Conservation (phyloP, 1,139 yeast species). For the Protomyces macrosporus region DNA sequence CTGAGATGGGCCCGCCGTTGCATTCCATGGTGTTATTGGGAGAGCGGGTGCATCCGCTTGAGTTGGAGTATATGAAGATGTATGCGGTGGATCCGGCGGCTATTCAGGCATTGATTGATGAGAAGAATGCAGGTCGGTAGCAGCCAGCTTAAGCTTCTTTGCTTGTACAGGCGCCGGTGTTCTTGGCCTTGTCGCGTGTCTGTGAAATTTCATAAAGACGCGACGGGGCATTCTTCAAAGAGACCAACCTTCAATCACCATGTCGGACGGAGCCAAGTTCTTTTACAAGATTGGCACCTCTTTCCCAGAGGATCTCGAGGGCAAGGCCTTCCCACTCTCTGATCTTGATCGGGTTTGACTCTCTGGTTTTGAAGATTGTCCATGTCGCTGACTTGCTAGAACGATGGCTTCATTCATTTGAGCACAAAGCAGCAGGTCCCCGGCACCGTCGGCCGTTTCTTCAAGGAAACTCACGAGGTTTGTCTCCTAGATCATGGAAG, state of each 20-base stretch:
- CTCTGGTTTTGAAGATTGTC: neutral
- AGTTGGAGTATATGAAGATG: constrained; percentile 74
- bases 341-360: constrained; percentile 10
- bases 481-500: neutral
- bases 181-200: neutral
- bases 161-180: no score
- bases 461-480: constrained; percentile 7
- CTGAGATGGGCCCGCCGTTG: constrained; percentile 90
- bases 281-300: constrained; percentile 16
- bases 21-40: constrained; percentile 90
- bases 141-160: no score
- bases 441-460: constrained; percentile 24
- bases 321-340: constrained; percentile 2
- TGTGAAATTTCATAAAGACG: neutral
- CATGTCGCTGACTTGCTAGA: neutral
- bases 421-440: constrained; percentile 17
- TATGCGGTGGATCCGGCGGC: constrained; percentile 59
- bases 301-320: constrained; percentile 3
- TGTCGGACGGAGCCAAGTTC: neutral
- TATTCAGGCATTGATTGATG: constrained; percentile 15
- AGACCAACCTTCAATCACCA: neutral
- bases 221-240: neutral
- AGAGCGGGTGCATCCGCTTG: constrained; percentile 89
- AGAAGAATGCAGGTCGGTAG: constrained; percentile 2
- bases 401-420: constrained; percentile 23